These are phyloP conservation scores for Strobilomyces dryophilus DNA, from an alignment of 768 basidiomycete species.

Conservation along the genomic window DNA sequence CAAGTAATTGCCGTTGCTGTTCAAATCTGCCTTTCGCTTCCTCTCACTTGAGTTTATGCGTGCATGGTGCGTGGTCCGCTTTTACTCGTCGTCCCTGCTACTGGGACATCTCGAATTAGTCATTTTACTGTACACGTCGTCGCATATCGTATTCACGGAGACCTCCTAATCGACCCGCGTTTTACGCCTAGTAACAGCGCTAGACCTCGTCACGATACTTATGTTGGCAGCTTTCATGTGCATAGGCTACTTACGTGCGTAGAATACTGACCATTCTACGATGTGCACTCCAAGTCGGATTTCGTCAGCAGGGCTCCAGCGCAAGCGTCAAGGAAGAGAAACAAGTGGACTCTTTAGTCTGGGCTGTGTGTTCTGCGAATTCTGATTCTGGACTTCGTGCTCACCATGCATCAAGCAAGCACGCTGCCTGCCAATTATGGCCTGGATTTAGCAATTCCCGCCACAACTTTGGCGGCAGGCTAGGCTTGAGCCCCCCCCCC, in stretches of 20 bases:
- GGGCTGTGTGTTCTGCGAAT: not conserved
- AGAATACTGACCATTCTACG: constrained; percentile 2
- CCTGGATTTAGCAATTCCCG: too few species aligned
- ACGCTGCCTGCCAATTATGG: not conserved
- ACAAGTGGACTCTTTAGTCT: not conserved
- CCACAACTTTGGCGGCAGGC: too few species aligned
- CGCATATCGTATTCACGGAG: constrained; percentile 3
- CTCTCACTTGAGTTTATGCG: not conserved
- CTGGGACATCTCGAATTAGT: not conserved
- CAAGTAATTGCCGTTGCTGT: constrained; percentile 18
- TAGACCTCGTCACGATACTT: constrained; percentile 10
- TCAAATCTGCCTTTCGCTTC: constrained; percentile 6
- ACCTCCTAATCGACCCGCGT: constrained; percentile 10
- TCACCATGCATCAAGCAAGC: not conserved
- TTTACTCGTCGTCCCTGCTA: not conserved
- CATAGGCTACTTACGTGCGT: constrained; percentile 12
- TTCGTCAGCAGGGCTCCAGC: not conserved
- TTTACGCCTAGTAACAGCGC: constrained; percentile 4
- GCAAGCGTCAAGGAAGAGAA: not conserved
- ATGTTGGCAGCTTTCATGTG: constrained; percentile 14
- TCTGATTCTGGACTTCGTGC: not conserved
- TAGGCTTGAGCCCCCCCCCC: too few species aligned
- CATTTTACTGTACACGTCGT: not conserved
- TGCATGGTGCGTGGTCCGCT: constrained; percentile 7
- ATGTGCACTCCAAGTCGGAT: not conserved